A percentile compares a stretch with the other conserved stretches of the same genome.
Conservation (phyloP, 2,329 filamentous ascomycete species). For the Penicillium sp. region DNA sequence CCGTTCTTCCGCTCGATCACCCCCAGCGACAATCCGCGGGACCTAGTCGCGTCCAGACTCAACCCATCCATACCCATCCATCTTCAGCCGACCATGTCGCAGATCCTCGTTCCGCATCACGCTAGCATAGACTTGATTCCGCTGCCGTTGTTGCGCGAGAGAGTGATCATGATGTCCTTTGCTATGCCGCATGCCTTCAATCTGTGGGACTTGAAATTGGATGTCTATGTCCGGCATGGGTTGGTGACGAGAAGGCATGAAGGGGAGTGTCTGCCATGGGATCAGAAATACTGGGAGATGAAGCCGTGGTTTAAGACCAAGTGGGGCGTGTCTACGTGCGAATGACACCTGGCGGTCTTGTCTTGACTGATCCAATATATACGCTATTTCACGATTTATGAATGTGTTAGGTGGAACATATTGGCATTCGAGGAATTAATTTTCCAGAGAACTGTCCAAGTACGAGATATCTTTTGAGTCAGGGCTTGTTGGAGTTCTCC, state of each 20-base stretch:
- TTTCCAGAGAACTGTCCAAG: too few relatives aligned
- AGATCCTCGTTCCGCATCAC: slow-evolving; percentile 41
- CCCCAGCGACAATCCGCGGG: slow-evolving; percentile 13
- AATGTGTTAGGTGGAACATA: too few relatives aligned
- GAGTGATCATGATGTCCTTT: slow-evolving; percentile 34
- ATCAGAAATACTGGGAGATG: slow-evolving; percentile 29
- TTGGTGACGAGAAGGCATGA: slow-evolving; percentile 14
- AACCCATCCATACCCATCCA: slow-evolving; percentile 28
- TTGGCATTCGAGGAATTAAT: too few relatives aligned
- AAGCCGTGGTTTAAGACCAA: slow-evolving; percentile 34
- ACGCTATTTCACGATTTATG: too few relatives aligned
- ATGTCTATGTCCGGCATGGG: slow-evolving; percentile 35
- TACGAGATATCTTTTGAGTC: too few relatives aligned
- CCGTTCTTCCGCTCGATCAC: slow-evolving; percentile 33
- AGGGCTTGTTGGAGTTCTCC: too few relatives aligned
- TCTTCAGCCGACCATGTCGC: slow-evolving; percentile 38
- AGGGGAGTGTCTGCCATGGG: slow-evolving; percentile 34
- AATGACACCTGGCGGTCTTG: too few relatives aligned
- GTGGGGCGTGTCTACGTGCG: slow-evolving; percentile 29
- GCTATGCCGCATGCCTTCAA: slow-evolving; percentile 32
- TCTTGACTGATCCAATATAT: too few relatives aligned
- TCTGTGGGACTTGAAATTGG: slow-evolving; percentile 38
- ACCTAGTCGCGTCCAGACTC: slow-evolving; percentile 23
- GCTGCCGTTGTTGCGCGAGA: slow-evolving; percentile 32
- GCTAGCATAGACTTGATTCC: slow-evolving; percentile 40